Evolutionary conservation across 164 flowering plant species (phyloP), one percentile per base, ranked within the genome.

Genomic region (Stephania yunnanensis): DNA sequence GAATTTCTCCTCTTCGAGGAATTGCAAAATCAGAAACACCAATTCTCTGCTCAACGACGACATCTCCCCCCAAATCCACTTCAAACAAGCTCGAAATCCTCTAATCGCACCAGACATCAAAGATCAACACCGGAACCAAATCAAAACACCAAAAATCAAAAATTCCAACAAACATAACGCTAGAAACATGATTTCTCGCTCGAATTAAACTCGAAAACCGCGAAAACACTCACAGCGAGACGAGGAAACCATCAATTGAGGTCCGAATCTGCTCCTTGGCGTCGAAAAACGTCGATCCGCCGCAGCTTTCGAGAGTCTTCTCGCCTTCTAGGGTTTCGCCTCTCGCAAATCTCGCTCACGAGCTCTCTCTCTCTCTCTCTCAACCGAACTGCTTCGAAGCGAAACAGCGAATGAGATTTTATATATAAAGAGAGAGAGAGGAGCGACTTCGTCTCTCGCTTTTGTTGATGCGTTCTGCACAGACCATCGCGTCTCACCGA

Each of bases 11-110:
- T 93, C 96, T 30, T 91, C 96, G 1, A 93, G 91, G 61, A 93
- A 91, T 76, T 93, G 97, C n/a, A 93, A 92, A 82, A 93, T 93
- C 25, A 93, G 89, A 77, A 93, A 91, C 82, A 93, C 98, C 88
- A 93, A 87, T 82, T 93, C 98, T 76, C 95, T 87, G 83, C 96
- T 93, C 77, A 91, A 82, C 69, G 96, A 91, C 78, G 92, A 82
- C 98, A 93, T 93, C 73, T 77, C 68, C 36, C 12, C 29, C 44
- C 67, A 42, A 30, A 46, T 74, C n/a, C 48, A 66, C 11, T 45
- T 7, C 69, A 69, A 68, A 19, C 19, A 7, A 46, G 48, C 7
- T 22, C 30, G 11, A 69, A 68, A 63, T 30, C 65, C 76, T 45
- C 67, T 71, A 46, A 52, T 13, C 67, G 29, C 48, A 46, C 19